phyloP scores from a whole-genome alignment of 2,329 filamentous ascomycete genomes.

The Cercospora berteroae region DNA sequence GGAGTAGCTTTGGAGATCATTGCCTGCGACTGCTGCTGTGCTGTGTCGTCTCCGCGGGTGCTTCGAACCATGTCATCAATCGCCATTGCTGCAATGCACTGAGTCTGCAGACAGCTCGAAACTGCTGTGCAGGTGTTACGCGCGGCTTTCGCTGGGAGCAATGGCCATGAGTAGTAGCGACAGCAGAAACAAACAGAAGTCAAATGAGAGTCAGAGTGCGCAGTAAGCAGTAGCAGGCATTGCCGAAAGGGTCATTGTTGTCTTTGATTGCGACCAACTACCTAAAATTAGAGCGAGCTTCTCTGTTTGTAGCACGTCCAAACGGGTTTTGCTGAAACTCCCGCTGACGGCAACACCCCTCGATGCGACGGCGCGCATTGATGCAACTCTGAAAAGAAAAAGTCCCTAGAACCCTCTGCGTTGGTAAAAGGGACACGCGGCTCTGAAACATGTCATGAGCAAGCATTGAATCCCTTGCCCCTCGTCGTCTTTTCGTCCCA shows the following conservation, averaged over 20 bases:
- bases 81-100: neutral
- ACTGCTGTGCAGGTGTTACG: neutral
- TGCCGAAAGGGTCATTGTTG: neutral
- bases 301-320: neutral
- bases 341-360: neutral
- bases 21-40: neutral
- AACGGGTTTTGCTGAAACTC: neutral
- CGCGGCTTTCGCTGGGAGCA: neutral
- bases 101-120: neutral
- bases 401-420: neutral
- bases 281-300: neutral
- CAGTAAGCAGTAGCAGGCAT: neutral
- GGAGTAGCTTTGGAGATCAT: neutral
- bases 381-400: neutral
- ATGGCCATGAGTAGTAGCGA: neutral
- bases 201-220: neutral
- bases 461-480: neutral
- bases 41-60: neutral
- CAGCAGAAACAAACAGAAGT: neutral
- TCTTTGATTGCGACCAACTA: neutral
- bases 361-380: neutral
- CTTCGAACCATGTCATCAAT: slow-evolving; percentile 2
- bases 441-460: slow-evolving; percentile 11
- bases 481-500: neutral
- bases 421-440: slow-evolving; percentile 1